phyloP scores from a whole-genome alignment of 306 rosid species.

The Gynostemma pentaphyllum region DNA sequence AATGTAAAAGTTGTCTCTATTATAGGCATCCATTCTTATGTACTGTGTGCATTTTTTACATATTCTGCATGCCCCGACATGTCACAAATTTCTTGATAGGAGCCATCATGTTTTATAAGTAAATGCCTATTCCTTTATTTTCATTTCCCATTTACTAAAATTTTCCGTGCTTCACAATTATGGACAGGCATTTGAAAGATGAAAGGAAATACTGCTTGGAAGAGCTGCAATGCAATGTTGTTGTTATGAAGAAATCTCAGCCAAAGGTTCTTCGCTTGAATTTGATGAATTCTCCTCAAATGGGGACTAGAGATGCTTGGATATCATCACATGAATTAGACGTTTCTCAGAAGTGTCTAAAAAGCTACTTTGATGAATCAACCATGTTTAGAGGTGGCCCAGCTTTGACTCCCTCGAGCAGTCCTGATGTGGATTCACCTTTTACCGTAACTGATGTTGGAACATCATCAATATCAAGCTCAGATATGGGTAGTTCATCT shows the following conservation, averaged over 20 bases:
- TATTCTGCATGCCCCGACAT: not conserved
- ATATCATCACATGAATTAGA: slow-evolving; percentile 22
- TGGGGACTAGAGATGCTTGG: slow-evolving; percentile 22
- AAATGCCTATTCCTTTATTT: not conserved
- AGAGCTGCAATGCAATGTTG: slow-evolving; percentile 84
- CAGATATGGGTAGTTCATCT: slow-evolving; percentile 62
- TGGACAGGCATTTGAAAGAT: slow-evolving; percentile 50
- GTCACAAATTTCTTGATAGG: not conserved
- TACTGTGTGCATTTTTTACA: slow-evolving; percentile 3
- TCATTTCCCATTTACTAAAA: slow-evolving; percentile 1
- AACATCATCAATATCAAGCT: slow-evolving; percentile 82
- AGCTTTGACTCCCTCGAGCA: slow-evolving; percentile 65
- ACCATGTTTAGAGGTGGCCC: slow-evolving; percentile 49
- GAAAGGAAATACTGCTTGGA: slow-evolving; percentile 77
- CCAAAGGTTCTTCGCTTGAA: slow-evolving; percentile 74
- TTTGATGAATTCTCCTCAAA: slow-evolving; percentile 37
- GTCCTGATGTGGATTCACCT: slow-evolving; percentile 65
- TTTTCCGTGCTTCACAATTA: slow-evolving; percentile 12
- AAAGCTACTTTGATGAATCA: slow-evolving; percentile 26
- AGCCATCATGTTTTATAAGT: not conserved
- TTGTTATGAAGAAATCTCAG: slow-evolving; percentile 47
- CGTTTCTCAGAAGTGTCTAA: slow-evolving; percentile 24
- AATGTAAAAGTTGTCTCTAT: slow-evolving; percentile 6
- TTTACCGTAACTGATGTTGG: slow-evolving; percentile 74
- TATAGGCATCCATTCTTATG: slow-evolving; percentile 9